These are phyloP conservation scores for Beta lomatogona DNA, from an alignment of 179 eudicot genomes.

Conservation along the genomic window DNA sequence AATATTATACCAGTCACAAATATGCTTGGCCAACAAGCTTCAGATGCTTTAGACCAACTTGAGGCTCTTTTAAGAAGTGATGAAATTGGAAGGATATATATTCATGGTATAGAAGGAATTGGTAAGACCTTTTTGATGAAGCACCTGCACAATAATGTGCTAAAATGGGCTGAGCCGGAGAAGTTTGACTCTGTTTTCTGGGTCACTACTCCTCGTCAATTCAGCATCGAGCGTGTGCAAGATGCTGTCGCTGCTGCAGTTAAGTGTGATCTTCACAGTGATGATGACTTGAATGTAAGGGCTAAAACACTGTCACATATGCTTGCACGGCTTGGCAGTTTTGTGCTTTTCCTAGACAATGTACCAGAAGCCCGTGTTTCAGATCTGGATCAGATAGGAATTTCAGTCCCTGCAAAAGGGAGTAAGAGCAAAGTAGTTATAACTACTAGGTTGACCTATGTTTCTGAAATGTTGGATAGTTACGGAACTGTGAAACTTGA, in stretches of 20 bases:
- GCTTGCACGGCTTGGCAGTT: conserved; percentile 5
- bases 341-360: conserved; percentile 25
- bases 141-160: conserved; percentile 9
- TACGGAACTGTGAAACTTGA: background rate
- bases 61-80: background rate
- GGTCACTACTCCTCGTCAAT: conserved; percentile 12
- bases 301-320: conserved; percentile 1
- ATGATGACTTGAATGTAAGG: background rate
- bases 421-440: conserved; percentile 19
- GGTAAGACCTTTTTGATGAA: conserved; percentile 19
- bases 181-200: conserved; percentile 19
- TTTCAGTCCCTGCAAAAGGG: conserved; percentile 17
- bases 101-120: conserved; percentile 1
- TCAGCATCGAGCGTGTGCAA: conserved; percentile 18
- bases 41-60: background rate
- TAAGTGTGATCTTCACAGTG: conserved; percentile 7
- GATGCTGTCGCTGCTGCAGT: conserved; percentile 24
- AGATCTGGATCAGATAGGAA: conserved; percentile 3
- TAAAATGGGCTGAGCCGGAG: background rate
- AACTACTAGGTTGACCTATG: conserved; percentile 3
- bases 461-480: background rate
- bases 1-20: conserved; percentile 12
- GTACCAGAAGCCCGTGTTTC: conserved; percentile 2
- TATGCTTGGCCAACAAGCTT: conserved; percentile 14
- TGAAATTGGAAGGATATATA: conserved; percentile 2